Base-by-base conservation (phyloP, 768 basidiomycete species). In the Pulveroboletus sp. region DNA sequence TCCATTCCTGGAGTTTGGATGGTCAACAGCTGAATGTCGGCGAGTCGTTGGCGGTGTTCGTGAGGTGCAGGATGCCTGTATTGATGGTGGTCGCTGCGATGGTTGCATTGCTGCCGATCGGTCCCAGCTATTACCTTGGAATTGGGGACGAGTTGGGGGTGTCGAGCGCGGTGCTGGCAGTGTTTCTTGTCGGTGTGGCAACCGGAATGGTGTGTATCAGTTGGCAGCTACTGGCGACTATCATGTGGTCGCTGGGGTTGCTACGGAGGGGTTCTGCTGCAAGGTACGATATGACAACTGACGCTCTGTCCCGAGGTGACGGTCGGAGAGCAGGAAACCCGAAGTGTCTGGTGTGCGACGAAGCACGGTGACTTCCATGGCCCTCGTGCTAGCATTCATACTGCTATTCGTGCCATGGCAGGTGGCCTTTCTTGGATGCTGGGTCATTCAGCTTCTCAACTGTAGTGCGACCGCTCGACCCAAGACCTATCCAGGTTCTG, bases 391-490 rank as follows among this genome's bases (percentile, higher is more conserved):
- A 44, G 55, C 77, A 14, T 69, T 85, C n/a, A 83, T 93, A 35
- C 78, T 85, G 51, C 55, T 89, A 35, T 70, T 93, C 46, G 73
- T 94, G n/a, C 93, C 93, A 0, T 92, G 90, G 82, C 93, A 96
- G 68, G 87, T 94, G 9, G 92, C 87, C 5, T 93, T 87, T 68
- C 75, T 95, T 21, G 84, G 89, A 17, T 83, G 83, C 56, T 90
- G 89, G 83, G 52, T 84, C n/a, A 80, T 87, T 44, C 90, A 92
- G 52, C 69, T 90, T 39, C 71, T 79, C 58, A 84, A 81, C 33
- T 89, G 86, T 57, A 76, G 76, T 15, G 69, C 65, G 33, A 46
- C 56, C 32, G 37, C 39, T 37, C 50, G 57, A 43, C 36, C 47
- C 30, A 55, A 54, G 30, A 26, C 39, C 7, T 56, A 55, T 26